Evolutionary conservation across 257 asterid genomes (phyloP).

Genomic region (Jasminum sambac): DNA sequence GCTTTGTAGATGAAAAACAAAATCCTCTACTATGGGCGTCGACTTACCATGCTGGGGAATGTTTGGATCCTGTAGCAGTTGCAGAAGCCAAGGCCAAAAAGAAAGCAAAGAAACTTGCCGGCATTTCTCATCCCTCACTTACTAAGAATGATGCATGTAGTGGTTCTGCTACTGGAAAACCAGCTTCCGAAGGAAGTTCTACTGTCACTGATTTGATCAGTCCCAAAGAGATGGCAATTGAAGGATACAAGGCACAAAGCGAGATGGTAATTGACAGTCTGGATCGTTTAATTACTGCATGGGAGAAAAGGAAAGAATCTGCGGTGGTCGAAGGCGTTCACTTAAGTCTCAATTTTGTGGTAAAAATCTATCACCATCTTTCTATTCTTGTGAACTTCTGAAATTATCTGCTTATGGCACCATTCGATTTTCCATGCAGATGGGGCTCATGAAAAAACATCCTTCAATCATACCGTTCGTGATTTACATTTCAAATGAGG

Average conservation of each 20-base stretch:
- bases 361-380: slow-evolving; percentile 26
- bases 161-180: slow-evolving; percentile 35
- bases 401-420: slow-evolving; percentile 18
- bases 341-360: slow-evolving; percentile 99
- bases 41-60: slow-evolving; percentile 96
- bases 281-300: slow-evolving; percentile 86
- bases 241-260: slow-evolving; percentile 98
- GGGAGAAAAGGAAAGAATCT: slow-evolving; percentile 97
- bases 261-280: slow-evolving; percentile 99
- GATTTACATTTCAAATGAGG: slow-evolving; percentile 90
- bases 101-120: slow-evolving; percentile 76
- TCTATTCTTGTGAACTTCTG: slow-evolving; percentile 2
- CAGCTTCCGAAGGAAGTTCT: slow-evolving; percentile 44
- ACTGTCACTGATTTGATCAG: slow-evolving; percentile 53
- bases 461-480: slow-evolving; percentile 95
- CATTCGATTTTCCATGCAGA: slow-evolving; percentile 51
- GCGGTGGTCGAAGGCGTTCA: slow-evolving; percentile 99
- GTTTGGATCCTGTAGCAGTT: slow-evolving; percentile 89
- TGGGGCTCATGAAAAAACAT: slow-evolving; percentile 99
- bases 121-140: slow-evolving; percentile 45
- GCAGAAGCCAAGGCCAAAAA: slow-evolving; percentile 82
- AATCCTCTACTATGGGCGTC: slow-evolving; percentile 98
- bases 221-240: slow-evolving; percentile 90
- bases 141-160: slow-evolving; percentile 43
- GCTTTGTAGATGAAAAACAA: slow-evolving; percentile 87